Evolutionary conservation across 257 asterid genomes (phyloP).

Genomic region (Ajuga chamaepitys): DNA sequence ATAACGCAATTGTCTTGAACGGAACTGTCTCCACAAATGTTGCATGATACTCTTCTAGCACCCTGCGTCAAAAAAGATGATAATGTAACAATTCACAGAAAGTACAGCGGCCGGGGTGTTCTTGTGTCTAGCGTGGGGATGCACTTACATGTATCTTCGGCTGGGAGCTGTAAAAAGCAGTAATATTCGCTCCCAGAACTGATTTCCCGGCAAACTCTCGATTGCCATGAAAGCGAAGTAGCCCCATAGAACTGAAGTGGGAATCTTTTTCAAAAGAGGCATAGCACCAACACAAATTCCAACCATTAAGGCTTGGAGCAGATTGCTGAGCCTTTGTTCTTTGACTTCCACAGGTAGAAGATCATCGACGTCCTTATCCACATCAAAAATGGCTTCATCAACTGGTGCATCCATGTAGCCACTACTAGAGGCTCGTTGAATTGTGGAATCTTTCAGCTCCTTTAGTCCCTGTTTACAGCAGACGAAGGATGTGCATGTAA

Average conservation of each 20-base stretch:
- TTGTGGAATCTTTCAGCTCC: conserved; percentile 79
- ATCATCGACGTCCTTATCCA: conserved; percentile 85
- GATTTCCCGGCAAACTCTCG: conserved; percentile 97
- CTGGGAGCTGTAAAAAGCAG: conserved; percentile 86
- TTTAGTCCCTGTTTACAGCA: conserved; percentile 56
- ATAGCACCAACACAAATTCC: conserved; percentile 83
- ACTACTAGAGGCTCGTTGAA: conserved; percentile 58
- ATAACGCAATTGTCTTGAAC: conserved; percentile 71
- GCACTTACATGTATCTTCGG: conserved; percentile 74
- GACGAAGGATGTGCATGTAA: background rate
- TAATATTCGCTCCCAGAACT: conserved; percentile 95
- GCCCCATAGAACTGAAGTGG: conserved; percentile 96
- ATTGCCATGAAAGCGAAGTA: conserved; percentile 99
- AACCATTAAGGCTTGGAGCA: conserved; percentile 81
- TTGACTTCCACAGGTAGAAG: conserved; percentile 91
- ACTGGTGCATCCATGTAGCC: conserved; percentile 86
- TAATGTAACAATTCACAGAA: too few species aligned
- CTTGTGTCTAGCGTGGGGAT: background rate
- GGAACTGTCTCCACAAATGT: conserved; percentile 92
- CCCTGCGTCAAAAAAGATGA: conserved; percentile 63
- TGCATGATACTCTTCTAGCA: conserved; percentile 72
- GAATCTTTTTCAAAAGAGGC: conserved; percentile 85
- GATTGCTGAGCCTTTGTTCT: conserved; percentile 93
- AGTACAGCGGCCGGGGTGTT: too few species aligned
- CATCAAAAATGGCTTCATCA: conserved; percentile 68